Evolutionary conservation across 2,329 filamentous ascomycete genomes (phyloP), one percentile per base, ranked within the genome.

Genomic region (Pseudogymnoascus sp.): DNA sequence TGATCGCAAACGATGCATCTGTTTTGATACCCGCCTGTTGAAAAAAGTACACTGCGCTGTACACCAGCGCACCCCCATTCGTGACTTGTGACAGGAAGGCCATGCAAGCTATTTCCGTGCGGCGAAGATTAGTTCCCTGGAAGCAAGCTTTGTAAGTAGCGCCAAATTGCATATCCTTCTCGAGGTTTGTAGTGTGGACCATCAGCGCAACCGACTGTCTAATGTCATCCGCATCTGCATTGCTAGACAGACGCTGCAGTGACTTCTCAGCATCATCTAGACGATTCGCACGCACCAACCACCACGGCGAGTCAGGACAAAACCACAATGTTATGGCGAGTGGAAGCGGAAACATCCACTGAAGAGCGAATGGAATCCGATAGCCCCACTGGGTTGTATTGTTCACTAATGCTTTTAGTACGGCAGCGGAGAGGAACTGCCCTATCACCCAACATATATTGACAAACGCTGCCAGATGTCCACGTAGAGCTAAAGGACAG

Each of bases 71-170:
- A 65, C 84, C 83, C 11, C 85, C 84, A 61, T 80, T 82, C 1
- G 86, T 75, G 21, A 86, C 84, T 69, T 88, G 85, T 1, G 83
- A 84, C 7, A 80, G 78, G n/a, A 81, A 79, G 74, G 84, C 86
- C 7, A 85, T 82, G 62, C 77, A 75, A 1, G 78, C 77, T 31
- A 83, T 81, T 67, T 83, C 81, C 0, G 81, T 83, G 11, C 81
- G 77, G 5, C 79, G 74, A 12, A 77, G 68, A 64, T 80, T 80
- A 42, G 75, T 72, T 0, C 77, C 78, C 53, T 73, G 77, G 67
- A 83, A 76, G 40, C 79, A 80, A 63, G 82, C 80, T 37, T 70
- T 18, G 64, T 82, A 82, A 0, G 75, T 78, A 23, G 76, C 79
- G 0, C 77, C 77, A 3, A 18, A 25, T 9, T 23, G 5, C 1